These are phyloP conservation scores for Salmacisia buchloeana DNA, from an alignment of 1,284 basidiomycete genomes.

Conservation along the genomic window DNA sequence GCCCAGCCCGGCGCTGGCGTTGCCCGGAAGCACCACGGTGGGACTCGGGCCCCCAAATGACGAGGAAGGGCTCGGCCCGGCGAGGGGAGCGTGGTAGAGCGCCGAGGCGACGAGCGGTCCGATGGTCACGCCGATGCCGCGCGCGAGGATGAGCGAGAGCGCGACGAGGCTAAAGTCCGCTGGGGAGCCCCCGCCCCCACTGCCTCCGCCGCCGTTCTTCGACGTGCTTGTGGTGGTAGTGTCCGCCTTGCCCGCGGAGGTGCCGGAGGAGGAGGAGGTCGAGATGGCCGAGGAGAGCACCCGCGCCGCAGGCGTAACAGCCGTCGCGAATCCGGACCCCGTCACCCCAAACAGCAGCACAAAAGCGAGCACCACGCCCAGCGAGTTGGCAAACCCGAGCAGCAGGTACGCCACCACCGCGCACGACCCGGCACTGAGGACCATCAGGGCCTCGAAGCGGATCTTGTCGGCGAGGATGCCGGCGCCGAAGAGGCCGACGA, in stretches of 20 bases:
- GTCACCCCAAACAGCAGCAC: slow-evolving; percentile 31
- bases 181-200: too few relatives aligned
- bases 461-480: slow-evolving; percentile 31
- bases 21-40: too few relatives aligned
- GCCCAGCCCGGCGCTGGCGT: too few relatives aligned
- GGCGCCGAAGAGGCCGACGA: slow-evolving; percentile 26
- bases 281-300: background rate
- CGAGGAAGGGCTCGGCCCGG: too few relatives aligned
- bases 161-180: slow-evolving; percentile 16
- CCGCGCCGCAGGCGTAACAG: background rate
- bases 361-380: slow-evolving; percentile 31
- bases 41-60: too few relatives aligned
- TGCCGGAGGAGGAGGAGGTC: too few relatives aligned
- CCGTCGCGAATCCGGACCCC: slow-evolving; percentile 9
- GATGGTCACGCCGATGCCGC: slow-evolving; percentile 28
- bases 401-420: slow-evolving; percentile 26
- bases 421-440: slow-evolving; percentile 21
- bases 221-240: too few relatives aligned
- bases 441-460: slow-evolving; percentile 29
- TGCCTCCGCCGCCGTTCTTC: too few relatives aligned
- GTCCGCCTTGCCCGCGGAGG: too few relatives aligned
- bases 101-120: slow-evolving; percentile 29
- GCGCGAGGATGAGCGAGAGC: slow-evolving; percentile 19
- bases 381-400: slow-evolving; percentile 30
- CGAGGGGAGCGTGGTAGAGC: slow-evolving; percentile 10